Base-by-base conservation (phyloP, 129 eudicot genomes). In the Escallonia herrerae region DNA sequence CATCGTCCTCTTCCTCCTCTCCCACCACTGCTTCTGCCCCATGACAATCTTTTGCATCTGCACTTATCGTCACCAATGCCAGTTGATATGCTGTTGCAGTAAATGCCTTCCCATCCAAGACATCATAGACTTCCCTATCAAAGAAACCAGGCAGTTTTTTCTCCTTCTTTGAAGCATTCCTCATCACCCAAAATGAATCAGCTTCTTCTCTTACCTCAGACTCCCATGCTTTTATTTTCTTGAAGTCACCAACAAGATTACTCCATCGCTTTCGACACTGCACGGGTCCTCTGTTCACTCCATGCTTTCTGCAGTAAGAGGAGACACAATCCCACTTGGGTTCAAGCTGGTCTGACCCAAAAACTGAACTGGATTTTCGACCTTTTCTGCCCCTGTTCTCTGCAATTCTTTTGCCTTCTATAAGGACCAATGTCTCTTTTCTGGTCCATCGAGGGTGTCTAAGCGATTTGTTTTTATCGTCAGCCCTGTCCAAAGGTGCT, bases 251-350 rank as follows among this genome's bases (percentile, higher is more conserved):
- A 9, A 81, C 81, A 46, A 90, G 81, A 44, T 90, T 90, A 77
- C 97, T 86, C 95, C 95, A 90, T 55, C 97, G 56, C 72, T 90
- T 90, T 63, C 97, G 70, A 55, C 97, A 90, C 47, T 90, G 97
- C 7, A 86, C 91, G 5, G 95, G 89, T 38, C 88, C 97, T n/a
- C 95, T 63, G 80, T 72, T 79, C 55, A 83, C 89, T 2, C 84
- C 90, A 48, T 72, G 74, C 40, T 73, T 81, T 62, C 52, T 90
- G 65, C 97, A 90, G 76, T 83, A 80, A 1, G 95, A 76, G 0
- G 97, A 70, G 58, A 90, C 84, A 7, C 72, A 73, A 5, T 83
- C 97, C 97, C 97, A 90, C 70, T 90, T 90, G 37, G 95, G 90
- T 65, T 90, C 91, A 6, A 71, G 49, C 15, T 81, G 86, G 39